These are phyloP conservation scores for Aspergillus uvarum DNA, from an alignment of 2,329 filamentous ascomycete species.

Conservation along the genomic window DNA sequence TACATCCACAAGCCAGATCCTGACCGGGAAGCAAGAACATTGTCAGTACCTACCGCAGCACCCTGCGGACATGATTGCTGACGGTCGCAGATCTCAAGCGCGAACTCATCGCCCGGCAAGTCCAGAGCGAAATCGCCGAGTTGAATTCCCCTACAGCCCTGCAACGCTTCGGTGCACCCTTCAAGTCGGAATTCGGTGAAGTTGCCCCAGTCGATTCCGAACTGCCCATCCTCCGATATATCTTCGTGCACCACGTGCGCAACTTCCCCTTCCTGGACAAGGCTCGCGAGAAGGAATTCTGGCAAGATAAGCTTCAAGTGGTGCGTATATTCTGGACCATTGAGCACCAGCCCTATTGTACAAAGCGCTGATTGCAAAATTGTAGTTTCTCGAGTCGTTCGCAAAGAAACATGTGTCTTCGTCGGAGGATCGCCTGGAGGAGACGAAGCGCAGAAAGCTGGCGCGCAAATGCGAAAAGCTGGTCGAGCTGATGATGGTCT, in stretches of 20 bases:
- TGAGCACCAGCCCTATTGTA: not conserved
- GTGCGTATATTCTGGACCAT: conserved; percentile 55
- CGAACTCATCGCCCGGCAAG: conserved; percentile 88
- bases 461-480: conserved; percentile 92
- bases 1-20: conserved; percentile 55
- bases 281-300: conserved; percentile 97
- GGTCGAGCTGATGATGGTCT: conserved; percentile 99
- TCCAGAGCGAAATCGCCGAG: conserved; percentile 84
- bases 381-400: conserved; percentile 91
- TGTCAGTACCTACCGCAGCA: conserved; percentile 57
- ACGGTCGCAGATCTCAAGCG: conserved; percentile 76
- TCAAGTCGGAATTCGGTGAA: conserved; percentile 88
- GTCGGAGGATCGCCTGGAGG: conserved; percentile 91
- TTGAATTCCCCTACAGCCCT: conserved; percentile 93
- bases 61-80: conserved; percentile 6
- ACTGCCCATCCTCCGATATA: conserved; percentile 87
- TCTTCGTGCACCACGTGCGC: conserved; percentile 96
- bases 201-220: conserved; percentile 92
- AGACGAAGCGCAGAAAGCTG: conserved; percentile 91
- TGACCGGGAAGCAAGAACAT: conserved; percentile 97
- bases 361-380: conserved; percentile 5
- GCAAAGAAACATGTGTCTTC: conserved; percentile 96
- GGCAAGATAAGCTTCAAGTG: conserved; percentile 96
- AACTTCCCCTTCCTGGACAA: conserved; percentile 98
- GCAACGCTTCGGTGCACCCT: conserved; percentile 91